Evolutionary conservation across 2,329 filamentous ascomycete species (phyloP), one percentile per base, ranked within the genome.

Genomic region (Exophiala sp.): DNA sequence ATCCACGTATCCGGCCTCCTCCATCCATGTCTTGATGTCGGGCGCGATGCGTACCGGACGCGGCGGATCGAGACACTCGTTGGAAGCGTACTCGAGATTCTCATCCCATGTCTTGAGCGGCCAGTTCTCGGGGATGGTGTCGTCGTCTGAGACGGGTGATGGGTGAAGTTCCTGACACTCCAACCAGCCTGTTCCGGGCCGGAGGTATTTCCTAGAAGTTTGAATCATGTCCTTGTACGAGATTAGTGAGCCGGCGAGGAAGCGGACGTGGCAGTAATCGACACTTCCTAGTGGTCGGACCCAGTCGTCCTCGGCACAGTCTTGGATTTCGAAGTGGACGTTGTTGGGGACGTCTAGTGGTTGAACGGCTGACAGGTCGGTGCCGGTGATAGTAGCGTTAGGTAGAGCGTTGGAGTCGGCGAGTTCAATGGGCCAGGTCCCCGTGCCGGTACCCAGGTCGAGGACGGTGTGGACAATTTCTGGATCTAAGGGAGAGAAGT

Each of bases 271-370:
- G 53, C 87, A 76, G 55, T 79, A 79, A 67, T 86, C 82, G 62
- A 85, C 76, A 59, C 75, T 63, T 51, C 75, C 62, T 0, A 71
- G 63, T 4, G 75, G 71, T 70, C 81, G 65, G 70, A 80, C 71
- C 82, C 82, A 84, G 51, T 86, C 78, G 1, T 76, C 72, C 64
- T 84, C 81, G 3, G 78, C 76, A 65, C 77, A 77, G 63, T 91
- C 87, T 65, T 90, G 86, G 42, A 91, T 79, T 56, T 83, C 83
- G 61, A 91, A 91, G 58, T 83, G 81, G 11, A 90, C 85, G 58
- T 91, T 91, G 14, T 81, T 79, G 0, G 88, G 87, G 1, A 89
- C 84, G 44, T 80, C 75, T 3, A 72, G 72, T 2, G 85, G 84
- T 64, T 88, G 85, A 21, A 87, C 83, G 1, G 85, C 84, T 1